These are phyloP conservation scores for Gastrodia elata DNA, from an alignment of 106 monocot species.

Conservation along the genomic window DNA sequence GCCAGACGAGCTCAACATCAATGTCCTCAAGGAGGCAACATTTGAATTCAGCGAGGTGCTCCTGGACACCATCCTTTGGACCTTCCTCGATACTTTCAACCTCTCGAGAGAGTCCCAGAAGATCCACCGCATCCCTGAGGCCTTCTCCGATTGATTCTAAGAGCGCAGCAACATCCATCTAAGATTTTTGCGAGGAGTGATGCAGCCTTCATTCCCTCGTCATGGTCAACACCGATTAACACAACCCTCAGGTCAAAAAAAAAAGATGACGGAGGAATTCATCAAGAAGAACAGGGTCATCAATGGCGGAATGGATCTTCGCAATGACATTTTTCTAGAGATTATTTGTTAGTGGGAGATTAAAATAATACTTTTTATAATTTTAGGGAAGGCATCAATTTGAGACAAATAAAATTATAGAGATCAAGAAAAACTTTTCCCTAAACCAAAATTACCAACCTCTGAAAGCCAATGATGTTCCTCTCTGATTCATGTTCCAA, in stretches of 20 bases:
- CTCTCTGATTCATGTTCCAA: too few relatives aligned
- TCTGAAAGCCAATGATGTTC: too few relatives aligned
- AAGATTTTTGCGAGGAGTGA: conserved; percentile 71
- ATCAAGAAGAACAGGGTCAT: conserved; percentile 81
- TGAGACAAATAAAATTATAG: too few relatives aligned
- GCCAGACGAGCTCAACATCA: conserved; percentile 58
- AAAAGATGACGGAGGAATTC: conserved; percentile 98
- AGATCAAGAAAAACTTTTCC: too few relatives aligned
- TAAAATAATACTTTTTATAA: too few relatives aligned
- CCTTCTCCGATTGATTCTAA: conserved; percentile 73
- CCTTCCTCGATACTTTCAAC: conserved; percentile 72
- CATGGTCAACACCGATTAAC: conserved; percentile 41
- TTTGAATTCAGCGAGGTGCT: conserved; percentile 67
- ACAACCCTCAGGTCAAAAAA: conserved; percentile 95
- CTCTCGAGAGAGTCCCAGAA: conserved; percentile 95
- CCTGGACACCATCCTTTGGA: conserved; percentile 62
- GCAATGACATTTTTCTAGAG: too few relatives aligned
- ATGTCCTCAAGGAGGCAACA: conserved; percentile 60
- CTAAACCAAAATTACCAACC: too few relatives aligned
- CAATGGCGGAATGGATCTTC: conserved; percentile 67
- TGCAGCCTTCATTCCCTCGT: conserved; percentile 68
- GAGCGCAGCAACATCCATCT: conserved; percentile 51
- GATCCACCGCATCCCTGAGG: conserved; percentile 78
- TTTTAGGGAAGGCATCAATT: too few relatives aligned
- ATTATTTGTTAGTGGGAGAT: too few relatives aligned